Base-by-base conservation (phyloP, 768 basidiomycete species). In the Lactarius hengduanensis region DNA sequence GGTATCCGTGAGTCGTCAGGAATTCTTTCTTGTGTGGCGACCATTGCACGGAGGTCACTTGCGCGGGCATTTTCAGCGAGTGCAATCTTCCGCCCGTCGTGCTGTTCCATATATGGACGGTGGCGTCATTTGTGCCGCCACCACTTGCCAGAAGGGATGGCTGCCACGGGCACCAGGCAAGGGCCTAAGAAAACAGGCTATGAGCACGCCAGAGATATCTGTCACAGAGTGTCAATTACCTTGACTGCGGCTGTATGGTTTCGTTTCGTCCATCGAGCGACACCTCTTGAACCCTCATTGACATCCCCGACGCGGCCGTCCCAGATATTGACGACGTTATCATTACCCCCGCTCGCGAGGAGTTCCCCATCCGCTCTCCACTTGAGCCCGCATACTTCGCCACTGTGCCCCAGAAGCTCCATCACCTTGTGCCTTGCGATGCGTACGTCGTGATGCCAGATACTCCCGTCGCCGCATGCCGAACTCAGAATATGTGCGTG, bases 261-360 rank as follows among this genome's bases (percentile, higher is more conserved):
- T 56, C 90, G 80, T 77, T 96, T 95, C 28, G 90, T 92, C 92
- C 92, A 95, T 74, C 94, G 94, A 0, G 94, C 87, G 74, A 77
- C 83, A 3, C 83, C 86, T 20, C 84, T 75, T 3, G 83, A 78
- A 15, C 81, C 81, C 67, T 80, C 79, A 4, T 76, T 80, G 1
- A 73, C 69, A 32, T 71, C 65, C 5, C 70, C 70, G 62, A 69
- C 79, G 63, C 94, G 83, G 9, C 90, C 92, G 71, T 99, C 96
- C 96, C 96, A 99, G 61, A 97, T 90, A 73, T 98, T 97, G 63
- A 98, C 95, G 22, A 97, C 95, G 69, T 99, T 98, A 76, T 98
- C 97, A 73, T 98, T 98, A 0, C 95, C 97, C 2, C 97, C 97
- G 71, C 93, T 95, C 0, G 96, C 97, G 41, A 99, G 82, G n/a